These are phyloP conservation scores for Rhizophagus clarus DNA, from an alignment of 192 early-diverging fungal genomes.

Conservation along the genomic window DNA sequence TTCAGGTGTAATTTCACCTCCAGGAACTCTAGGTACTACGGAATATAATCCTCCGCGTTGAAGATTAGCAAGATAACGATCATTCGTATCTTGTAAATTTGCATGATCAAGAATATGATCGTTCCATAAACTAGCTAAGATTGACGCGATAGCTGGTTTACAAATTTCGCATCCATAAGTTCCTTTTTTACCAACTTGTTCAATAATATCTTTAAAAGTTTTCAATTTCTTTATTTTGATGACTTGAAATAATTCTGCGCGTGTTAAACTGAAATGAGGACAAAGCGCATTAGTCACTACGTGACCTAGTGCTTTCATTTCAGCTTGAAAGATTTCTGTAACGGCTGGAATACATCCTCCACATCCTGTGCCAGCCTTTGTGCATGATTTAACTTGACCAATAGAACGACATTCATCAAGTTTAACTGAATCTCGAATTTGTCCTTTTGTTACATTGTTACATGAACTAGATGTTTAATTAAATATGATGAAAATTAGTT, in stretches of 20 bases:
- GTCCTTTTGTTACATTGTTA: slow-evolving; percentile 68
- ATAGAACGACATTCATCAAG: slow-evolving; percentile 46
- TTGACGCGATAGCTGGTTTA: slow-evolving; percentile 65
- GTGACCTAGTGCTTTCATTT: slow-evolving; percentile 59
- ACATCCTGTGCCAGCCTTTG: slow-evolving; percentile 62
- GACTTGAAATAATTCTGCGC: slow-evolving; percentile 64
- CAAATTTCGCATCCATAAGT: slow-evolving; percentile 62
- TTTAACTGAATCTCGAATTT: slow-evolving; percentile 49
- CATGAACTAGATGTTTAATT: slow-evolving; percentile 48
- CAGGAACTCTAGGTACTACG: slow-evolving; percentile 67
- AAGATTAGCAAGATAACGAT: slow-evolving; percentile 69
- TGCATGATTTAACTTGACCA: slow-evolving; percentile 61
- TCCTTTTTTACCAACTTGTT: slow-evolving; percentile 41
- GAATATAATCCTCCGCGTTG: slow-evolving; percentile 68
- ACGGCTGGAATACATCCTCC: slow-evolving; percentile 67
- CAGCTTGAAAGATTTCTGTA: slow-evolving; percentile 57
- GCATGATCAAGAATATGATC: slow-evolving; percentile 61
- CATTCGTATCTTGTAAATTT: slow-evolving; percentile 67
- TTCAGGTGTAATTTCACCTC: slow-evolving; percentile 69
- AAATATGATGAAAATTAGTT: neutral
- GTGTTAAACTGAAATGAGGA: slow-evolving; percentile 61
- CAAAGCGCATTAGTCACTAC: slow-evolving; percentile 55
- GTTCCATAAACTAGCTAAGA: slow-evolving; percentile 65
- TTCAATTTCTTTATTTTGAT: slow-evolving; percentile 54
- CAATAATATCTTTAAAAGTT: slow-evolving; percentile 58